Conservation (phyloP, 805 yeast genomes). For the Monosporozyma siamensis region DNA sequence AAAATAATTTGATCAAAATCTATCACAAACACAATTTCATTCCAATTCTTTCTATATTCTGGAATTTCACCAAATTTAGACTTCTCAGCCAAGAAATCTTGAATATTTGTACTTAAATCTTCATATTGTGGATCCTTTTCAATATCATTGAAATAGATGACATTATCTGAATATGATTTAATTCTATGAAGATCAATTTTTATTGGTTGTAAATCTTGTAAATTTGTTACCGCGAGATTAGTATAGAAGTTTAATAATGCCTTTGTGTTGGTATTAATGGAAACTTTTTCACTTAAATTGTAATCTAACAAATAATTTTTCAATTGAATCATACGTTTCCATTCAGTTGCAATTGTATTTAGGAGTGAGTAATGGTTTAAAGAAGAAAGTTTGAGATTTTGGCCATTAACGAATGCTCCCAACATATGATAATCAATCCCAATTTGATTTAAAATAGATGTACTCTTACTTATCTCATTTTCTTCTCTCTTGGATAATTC, state of each 20-base stretch:
- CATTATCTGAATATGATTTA: slow-evolving; percentile 29
- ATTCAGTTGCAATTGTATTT: slow-evolving; percentile 17
- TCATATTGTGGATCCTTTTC: slow-evolving; percentile 51
- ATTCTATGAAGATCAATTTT: slow-evolving; percentile 28
- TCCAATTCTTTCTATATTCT: slow-evolving; percentile 59
- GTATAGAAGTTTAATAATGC: slow-evolving; percentile 17
- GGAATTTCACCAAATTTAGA: slow-evolving; percentile 57
- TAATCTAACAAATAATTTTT: slow-evolving; percentile 5
- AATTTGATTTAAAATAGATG: slow-evolving; percentile 7
- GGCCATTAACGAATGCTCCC: slow-evolving; percentile 29
- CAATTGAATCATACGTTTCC: slow-evolving; percentile 9
- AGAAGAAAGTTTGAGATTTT: slow-evolving; percentile 19
- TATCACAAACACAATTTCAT: slow-evolving; percentile 61
- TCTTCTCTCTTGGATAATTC: slow-evolving; percentile 4
- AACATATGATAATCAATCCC: slow-evolving; percentile 28
- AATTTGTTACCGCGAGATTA: slow-evolving; percentile 14
- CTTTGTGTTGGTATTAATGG: slow-evolving; percentile 8
- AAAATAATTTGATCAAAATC: slow-evolving; percentile 36
- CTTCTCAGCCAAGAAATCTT: slow-evolving; percentile 37
- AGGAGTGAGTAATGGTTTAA: slow-evolving; percentile 18
- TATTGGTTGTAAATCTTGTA: slow-evolving; percentile 24
- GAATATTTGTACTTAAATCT: slow-evolving; percentile 35
- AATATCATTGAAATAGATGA: slow-evolving; percentile 71
- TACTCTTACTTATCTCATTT: slow-evolving; percentile 10
- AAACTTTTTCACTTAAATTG: not conserved